These are phyloP conservation scores for Polygonum maritimum DNA, from an alignment of 148 eudicot species.

Conservation along the genomic window DNA sequence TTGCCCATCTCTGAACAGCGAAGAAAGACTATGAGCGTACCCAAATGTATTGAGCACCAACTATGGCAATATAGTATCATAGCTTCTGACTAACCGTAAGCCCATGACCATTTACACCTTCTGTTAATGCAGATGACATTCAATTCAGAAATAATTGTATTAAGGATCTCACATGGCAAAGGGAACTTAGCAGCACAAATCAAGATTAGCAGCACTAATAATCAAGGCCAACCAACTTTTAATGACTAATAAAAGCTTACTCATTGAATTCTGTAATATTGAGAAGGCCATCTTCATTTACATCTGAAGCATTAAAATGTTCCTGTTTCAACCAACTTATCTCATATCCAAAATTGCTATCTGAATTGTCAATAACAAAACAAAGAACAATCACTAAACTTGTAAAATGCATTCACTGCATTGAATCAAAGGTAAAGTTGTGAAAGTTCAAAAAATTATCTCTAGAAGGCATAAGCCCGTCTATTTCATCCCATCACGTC, in stretches of 20 bases:
- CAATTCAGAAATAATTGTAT: not conserved
- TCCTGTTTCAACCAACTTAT: constrained; percentile 99
- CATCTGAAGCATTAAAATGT: constrained; percentile 94
- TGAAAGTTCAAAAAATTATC: constrained; percentile 2
- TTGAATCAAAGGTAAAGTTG: not conserved
- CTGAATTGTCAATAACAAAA: constrained; percentile 45
- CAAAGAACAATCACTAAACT: not conserved
- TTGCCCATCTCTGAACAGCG: constrained; percentile 90
- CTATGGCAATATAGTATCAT: constrained; percentile 85
- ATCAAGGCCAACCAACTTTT: not conserved
- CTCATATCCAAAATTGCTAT: constrained; percentile 66
- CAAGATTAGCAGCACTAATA: not conserved
- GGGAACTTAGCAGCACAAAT: not conserved
- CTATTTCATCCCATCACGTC: too few relatives aligned
- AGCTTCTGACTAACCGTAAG: constrained; percentile 74
- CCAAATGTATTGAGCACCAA: constrained; percentile 88
- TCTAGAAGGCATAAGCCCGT: not conserved
- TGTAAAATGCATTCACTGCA: not conserved
- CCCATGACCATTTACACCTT: constrained; percentile 90
- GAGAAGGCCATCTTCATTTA: constrained; percentile 71
- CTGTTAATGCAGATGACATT: constrained; percentile 44
- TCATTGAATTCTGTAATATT: constrained; percentile 91
- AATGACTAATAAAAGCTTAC: constrained; percentile 40
- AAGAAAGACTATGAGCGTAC: constrained; percentile 81
- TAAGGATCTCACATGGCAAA: not conserved